Base-by-base conservation (phyloP, 192 early-diverging fungal genomes). In the Podila verticillata region DNA sequence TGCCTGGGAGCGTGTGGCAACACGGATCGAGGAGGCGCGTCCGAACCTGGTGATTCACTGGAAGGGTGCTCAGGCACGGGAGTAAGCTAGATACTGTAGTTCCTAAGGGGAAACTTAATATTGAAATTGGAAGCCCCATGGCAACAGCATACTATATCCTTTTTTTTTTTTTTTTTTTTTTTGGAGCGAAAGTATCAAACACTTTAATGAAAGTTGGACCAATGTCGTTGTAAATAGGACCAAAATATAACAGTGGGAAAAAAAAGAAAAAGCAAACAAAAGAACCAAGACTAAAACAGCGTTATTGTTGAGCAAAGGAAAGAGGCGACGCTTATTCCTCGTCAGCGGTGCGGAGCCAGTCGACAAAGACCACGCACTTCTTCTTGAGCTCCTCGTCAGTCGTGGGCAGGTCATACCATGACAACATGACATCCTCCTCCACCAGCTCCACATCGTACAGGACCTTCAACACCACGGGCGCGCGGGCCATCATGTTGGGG, bases 301-400 rank as follows among this genome's bases (percentile, higher is more conserved):
- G 17, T 15, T 15, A 64, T 5, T 19, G 8, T n/a, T 17, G 26
- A 4, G 22, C 2, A 44, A 64, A 29, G 29, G 17, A 48, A 15
- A 48, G 44, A 64, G 29, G 30, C 2, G 7, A 22, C 13, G 35
- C n/a, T 20, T 92, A 91, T 82, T 96, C 95, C 66, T 96, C 95
- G 69, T 96, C 94, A 3, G 93, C 93, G 57, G 93, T 93, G 34
- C 84, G 87, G 31, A 96, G 78, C 95, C 95, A 96, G 62, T 90
- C 83, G 49, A 93, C 83, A 80, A 96, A 94, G 61, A 92, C 89
- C 1, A 65, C 65, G 72, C 85, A 83, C 77, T 86, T 90, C 70
- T 87, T 87, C 73, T 89, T 91, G 57, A 96, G 73, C 17, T 90
- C 89, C 15, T 83, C 74, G 19, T 85, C 89, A 9, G 83, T 82